Evolutionary conservation across 1,139 yeast species (phyloP).

Genomic region (Yamadazyma atmosphaerica): DNA sequence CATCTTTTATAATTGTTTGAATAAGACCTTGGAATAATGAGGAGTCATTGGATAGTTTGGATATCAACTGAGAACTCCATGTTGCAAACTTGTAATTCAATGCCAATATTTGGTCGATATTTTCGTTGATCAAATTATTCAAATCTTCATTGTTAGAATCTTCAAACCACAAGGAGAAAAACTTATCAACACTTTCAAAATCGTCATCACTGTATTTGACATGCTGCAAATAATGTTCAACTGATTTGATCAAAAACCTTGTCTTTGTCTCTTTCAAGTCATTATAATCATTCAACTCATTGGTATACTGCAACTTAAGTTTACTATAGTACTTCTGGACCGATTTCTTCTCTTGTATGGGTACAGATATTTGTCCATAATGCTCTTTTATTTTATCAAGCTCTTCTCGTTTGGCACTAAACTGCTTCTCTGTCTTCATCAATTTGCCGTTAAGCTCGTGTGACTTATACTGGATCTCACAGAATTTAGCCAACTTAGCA

Average conservation of each 20-base stretch:
- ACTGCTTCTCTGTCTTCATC: constrained; percentile 37
- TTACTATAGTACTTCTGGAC: constrained; percentile 53
- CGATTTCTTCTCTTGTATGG: constrained; percentile 40
- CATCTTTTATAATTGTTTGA: constrained; percentile 45
- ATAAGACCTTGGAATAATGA: constrained; percentile 58
- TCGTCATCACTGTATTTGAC: constrained; percentile 47
- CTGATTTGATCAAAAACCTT: constrained; percentile 54
- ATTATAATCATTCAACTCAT: constrained; percentile 51
- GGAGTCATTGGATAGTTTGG: constrained; percentile 57
- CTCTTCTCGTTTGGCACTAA: constrained; percentile 42
- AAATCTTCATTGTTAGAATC: constrained; percentile 45
- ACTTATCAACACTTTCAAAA: constrained; percentile 68
- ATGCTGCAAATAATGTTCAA: constrained; percentile 60
- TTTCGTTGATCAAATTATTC: constrained; percentile 31
- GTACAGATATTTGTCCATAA: constrained; percentile 36
- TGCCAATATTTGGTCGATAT: constrained; percentile 48
- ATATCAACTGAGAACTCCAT: constrained; percentile 83
- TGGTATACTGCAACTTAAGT: constrained; percentile 44
- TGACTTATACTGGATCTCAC: constrained; percentile 64
- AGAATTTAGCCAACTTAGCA: constrained; percentile 61
- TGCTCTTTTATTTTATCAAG: constrained; percentile 48
- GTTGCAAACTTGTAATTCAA: constrained; percentile 55
- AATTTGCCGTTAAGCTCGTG: constrained; percentile 46
- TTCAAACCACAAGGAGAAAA: constrained; percentile 86
- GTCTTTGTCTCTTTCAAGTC: constrained; percentile 35